Conservation (phyloP, 371 early-diverging fungal genomes). For the Paramicrosporidium saccamoebae region DNA sequence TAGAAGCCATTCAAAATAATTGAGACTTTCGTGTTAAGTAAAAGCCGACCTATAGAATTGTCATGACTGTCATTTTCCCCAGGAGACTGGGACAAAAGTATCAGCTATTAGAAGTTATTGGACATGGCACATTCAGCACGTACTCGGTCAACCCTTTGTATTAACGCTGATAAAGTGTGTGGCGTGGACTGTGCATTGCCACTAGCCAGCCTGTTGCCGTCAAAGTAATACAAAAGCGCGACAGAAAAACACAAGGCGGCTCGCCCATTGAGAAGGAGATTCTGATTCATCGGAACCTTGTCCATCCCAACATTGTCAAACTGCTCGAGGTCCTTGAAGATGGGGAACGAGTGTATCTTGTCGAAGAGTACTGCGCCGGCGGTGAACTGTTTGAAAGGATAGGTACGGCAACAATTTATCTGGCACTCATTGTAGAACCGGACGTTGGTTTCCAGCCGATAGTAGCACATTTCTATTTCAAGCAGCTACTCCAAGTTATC, state of each 20-base stretch:
- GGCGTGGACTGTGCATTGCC: too few relatives aligned
- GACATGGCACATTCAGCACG: too few relatives aligned
- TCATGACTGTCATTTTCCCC: too few relatives aligned
- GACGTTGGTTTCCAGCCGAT: neutral
- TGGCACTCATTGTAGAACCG: constrained; percentile 4
- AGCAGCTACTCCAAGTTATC: neutral
- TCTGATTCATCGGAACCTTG: constrained; percentile 66
- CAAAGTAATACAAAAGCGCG: too few relatives aligned
- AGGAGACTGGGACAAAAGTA: too few relatives aligned
- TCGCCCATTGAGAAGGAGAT: constrained; percentile 61
- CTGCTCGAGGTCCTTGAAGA: constrained; percentile 77
- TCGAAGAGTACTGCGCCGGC: constrained; percentile 5
- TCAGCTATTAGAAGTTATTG: too few relatives aligned
- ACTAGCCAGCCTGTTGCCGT: too few relatives aligned
- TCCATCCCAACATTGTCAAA: constrained; percentile 51
- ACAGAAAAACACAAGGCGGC: too few relatives aligned
- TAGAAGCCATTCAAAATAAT: constrained; percentile 8
- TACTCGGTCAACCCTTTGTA: too few relatives aligned
- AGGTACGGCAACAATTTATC: constrained; percentile 5
- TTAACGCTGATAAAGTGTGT: too few relatives aligned
- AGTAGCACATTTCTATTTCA: neutral
- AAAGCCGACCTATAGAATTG: too few relatives aligned
- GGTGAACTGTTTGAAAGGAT: constrained; percentile 5
- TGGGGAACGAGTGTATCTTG: constrained; percentile 6
- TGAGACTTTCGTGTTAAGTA: too few relatives aligned